A percentile compares a stretch with the other conserved stretches of the same genome.
phyloP scores from a whole-genome alignment of 2,329 filamentous ascomycete genomes.

The Pseudogymnoascus sp. region DNA sequence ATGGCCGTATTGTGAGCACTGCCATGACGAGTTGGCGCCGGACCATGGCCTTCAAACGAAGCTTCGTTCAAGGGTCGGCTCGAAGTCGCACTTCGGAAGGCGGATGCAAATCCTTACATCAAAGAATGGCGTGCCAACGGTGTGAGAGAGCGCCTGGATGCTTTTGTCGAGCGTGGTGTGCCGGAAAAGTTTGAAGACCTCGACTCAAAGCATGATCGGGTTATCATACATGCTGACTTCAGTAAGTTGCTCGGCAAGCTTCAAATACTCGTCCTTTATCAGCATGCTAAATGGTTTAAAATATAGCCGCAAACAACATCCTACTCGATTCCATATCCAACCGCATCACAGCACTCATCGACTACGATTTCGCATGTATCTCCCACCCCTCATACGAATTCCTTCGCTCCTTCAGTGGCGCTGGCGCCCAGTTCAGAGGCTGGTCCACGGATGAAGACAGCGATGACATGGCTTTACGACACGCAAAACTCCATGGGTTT shows the following conservation, averaged over 20 bases:
- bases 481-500: slow-evolving; percentile 25
- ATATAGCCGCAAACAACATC: slow-evolving; percentile 24
- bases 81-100: slow-evolving; percentile 24
- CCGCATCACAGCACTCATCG: slow-evolving; percentile 26
- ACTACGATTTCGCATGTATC: slow-evolving; percentile 25
- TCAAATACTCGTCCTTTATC: neutral
- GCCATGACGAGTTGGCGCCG: slow-evolving; percentile 28
- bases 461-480: slow-evolving; percentile 18
- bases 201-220: slow-evolving; percentile 15
- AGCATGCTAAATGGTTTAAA: neutral
- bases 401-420: slow-evolving; percentile 21
- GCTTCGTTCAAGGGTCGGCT: slow-evolving; percentile 24
- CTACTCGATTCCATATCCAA: slow-evolving; percentile 23
- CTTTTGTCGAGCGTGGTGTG: slow-evolving; percentile 23
- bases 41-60: slow-evolving; percentile 28
- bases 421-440: slow-evolving; percentile 22
- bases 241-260: slow-evolving; percentile 17
- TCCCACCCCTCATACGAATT: slow-evolving; percentile 23
- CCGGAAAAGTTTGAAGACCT: slow-evolving; percentile 19
- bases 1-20: slow-evolving; percentile 27
- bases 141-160: slow-evolving; percentile 26
- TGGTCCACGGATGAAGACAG: slow-evolving; percentile 18
- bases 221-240: slow-evolving; percentile 28
- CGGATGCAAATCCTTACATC: slow-evolving; percentile 20
- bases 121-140: slow-evolving; percentile 28